Evolutionary conservation across 805 yeast genomes (phyloP).

Genomic region (Yamadazyma ubonensis): DNA sequence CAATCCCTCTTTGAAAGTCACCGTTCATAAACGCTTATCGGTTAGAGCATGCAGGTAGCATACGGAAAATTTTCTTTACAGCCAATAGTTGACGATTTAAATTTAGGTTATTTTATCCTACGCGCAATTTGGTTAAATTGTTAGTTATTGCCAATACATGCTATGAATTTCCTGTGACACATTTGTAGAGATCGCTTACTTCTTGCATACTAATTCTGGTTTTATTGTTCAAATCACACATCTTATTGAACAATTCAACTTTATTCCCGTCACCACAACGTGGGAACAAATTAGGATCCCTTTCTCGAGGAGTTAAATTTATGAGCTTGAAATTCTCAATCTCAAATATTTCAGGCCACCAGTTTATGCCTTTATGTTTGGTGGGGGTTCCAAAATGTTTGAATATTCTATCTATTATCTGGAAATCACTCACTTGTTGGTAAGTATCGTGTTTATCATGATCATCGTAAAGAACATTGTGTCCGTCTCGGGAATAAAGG

Average conservation of each 20-base stretch:
- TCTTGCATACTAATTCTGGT: slow-evolving; percentile 18
- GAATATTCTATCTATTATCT: slow-evolving; percentile 55
- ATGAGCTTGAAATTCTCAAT: slow-evolving; percentile 31
- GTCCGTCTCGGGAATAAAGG: slow-evolving; percentile 38
- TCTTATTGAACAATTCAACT: slow-evolving; percentile 32
- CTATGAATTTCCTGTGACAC: not conserved
- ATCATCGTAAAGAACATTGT: slow-evolving; percentile 21
- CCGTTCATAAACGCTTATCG: too few relatives aligned
- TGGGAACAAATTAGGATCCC: slow-evolving; percentile 17
- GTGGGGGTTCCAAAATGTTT: slow-evolving; percentile 62
- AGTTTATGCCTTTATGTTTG: slow-evolving; percentile 21
- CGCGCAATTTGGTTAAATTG: too few relatives aligned
- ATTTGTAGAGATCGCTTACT: slow-evolving; percentile 7
- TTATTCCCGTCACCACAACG: slow-evolving; percentile 18
- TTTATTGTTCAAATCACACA: slow-evolving; percentile 41
- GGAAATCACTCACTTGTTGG: slow-evolving; percentile 51
- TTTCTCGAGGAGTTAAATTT: slow-evolving; percentile 18
- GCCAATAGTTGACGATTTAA: too few relatives aligned
- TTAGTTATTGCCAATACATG: too few relatives aligned
- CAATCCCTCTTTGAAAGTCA: too few relatives aligned
- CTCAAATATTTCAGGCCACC: slow-evolving; percentile 38
- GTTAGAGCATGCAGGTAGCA: too few relatives aligned
- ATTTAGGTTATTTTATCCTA: too few relatives aligned
- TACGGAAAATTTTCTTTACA: too few relatives aligned
- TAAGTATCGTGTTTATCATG: slow-evolving; percentile 25